Base-by-base conservation (phyloP, 345 rosid species). In the Ricinus communis region DNA sequence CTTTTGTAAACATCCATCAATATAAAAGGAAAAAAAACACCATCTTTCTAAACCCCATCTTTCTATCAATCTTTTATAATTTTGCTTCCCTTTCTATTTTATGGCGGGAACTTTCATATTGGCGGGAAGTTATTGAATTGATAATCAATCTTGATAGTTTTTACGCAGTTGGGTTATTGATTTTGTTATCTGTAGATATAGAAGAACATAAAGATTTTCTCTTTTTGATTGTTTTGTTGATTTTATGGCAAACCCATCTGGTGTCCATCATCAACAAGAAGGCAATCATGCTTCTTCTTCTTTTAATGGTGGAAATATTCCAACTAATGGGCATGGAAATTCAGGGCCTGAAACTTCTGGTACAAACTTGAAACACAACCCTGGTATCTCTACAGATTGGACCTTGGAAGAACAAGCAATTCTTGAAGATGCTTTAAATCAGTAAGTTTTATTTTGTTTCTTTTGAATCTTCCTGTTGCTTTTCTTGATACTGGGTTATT, bases 361-460 rank as follows among this genome's bases (percentile, higher is more conserved):
- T 64, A 36, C 81, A 24, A 59, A 62, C 43, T 61, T 86, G 84
- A 80, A 74, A 82, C 90, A 88, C 68, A 88, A 86, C 70, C 93
- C 89, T 1, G 90, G 87, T 25, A 82, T 88, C 70, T 83, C 90
- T 46, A 33, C 71, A 46, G 87, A 88, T 43, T 88, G 93, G 93
- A 79, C 74, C 46, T 0, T 66, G 6, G 85, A 86, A 16, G 93
- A 88, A 76, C 90, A 86, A 71, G 70, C 76, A 25, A 64, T 85
- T 11, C 84, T 88, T 46, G 90, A 88, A 58, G 85, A 81, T 4
- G 85, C 82, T 25, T 69, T 86, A 21, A 65, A 62, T 31, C 50
- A 69, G 93, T 88, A 62, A 79, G 93, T 80, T 8, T 55, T 8
- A 11, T 36, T 50, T n/a, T n/a, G n/a, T 64, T 36, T 27, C 31